A percentile compares a stretch with the other conserved stretches of the same genome.
Conservation (phyloP, 495 filamentous ascomycete genomes). For the Penicillium manginii region DNA sequence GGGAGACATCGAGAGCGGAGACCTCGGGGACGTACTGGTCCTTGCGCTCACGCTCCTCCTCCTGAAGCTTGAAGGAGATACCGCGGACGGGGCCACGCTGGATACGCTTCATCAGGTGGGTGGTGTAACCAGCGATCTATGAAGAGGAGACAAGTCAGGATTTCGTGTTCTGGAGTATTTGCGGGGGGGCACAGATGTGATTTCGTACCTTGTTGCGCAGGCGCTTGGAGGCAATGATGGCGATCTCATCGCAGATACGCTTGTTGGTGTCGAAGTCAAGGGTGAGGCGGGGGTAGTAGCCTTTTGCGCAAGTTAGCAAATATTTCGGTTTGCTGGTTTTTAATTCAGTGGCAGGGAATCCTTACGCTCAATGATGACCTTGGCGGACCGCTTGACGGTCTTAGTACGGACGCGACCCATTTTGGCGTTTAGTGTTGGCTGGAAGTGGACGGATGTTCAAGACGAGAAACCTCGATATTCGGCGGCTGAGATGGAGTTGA, state of each 20-base stretch:
- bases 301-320: not conserved
- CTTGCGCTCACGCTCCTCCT: conserved; percentile 99
- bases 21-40: conserved; percentile 99
- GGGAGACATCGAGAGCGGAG: conserved; percentile 95
- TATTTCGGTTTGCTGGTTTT: not conserved
- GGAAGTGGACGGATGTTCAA: conserved; percentile 44
- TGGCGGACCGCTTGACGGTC: conserved; percentile 99
- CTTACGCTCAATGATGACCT: conserved; percentile 97
- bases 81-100: conserved; percentile 98
- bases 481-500: conserved; percentile 19
- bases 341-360: not conserved
- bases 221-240: conserved; percentile 97
- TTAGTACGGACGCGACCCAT: conserved; percentile 98
- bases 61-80: conserved; percentile 99
- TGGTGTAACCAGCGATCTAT: conserved; percentile 98
- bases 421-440: conserved; percentile 64
- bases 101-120: conserved; percentile 92
- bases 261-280: conserved; percentile 99
- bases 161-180: conserved; percentile 3
- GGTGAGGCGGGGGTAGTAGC: conserved; percentile 95
- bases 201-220: conserved; percentile 89
- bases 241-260: conserved; percentile 99
- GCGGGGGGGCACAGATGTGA: not conserved
- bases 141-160: conserved; percentile 11
- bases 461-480: conserved; percentile 9